Base-by-base conservation (phyloP, 345 rosid genomes). In the Crucihimalaya himalaica region DNA sequence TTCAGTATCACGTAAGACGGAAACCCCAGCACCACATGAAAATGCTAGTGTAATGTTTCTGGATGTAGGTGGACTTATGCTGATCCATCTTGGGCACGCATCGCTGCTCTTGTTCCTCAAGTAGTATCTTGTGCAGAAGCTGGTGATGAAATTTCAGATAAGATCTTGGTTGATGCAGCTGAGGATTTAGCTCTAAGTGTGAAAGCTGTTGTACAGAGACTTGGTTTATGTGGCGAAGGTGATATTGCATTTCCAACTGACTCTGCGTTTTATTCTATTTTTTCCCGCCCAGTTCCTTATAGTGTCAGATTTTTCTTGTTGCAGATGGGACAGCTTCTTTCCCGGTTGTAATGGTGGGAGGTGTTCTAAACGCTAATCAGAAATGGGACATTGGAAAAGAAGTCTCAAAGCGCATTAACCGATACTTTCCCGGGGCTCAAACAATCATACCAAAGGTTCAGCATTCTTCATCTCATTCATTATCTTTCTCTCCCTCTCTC, bases 61-160 rank as follows among this genome's bases (percentile, higher is more conserved):
- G 10, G 8, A 56, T 74, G 72, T 61, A 85, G 89, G 74, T 85
- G 89, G 89, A 82, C 89, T 3, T 85, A 85, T 31, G 83, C 84
- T 68, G 89, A 85, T 83, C 83, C 85, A 63, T 85, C 85, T 21
- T 85, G 89, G 87, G 85, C 89, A 52, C 85, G 89, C 37, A 85
- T 85, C 2, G 87, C 87, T 14, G 85, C 85, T 61, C 86, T 85
- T 76, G 89, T 82, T 77, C 89, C 89, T 25, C 79, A 78, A 19
- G 85, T 85, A 37, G 84, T 83, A 23, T 71, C 87, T 34, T 83
- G 89, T 66, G 89, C 89, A 59, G 89, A 82, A 74, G 80, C 83
- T 31, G 81, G 85, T 70, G 89, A 85, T 66, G 81, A 76, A 71
- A 83, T 82, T 35, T 83, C 89, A 14, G 81, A 81, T 68, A 77